phyloP scores from a whole-genome alignment of 2,329 filamentous ascomycete genomes.

The Fusarium chaquense region DNA sequence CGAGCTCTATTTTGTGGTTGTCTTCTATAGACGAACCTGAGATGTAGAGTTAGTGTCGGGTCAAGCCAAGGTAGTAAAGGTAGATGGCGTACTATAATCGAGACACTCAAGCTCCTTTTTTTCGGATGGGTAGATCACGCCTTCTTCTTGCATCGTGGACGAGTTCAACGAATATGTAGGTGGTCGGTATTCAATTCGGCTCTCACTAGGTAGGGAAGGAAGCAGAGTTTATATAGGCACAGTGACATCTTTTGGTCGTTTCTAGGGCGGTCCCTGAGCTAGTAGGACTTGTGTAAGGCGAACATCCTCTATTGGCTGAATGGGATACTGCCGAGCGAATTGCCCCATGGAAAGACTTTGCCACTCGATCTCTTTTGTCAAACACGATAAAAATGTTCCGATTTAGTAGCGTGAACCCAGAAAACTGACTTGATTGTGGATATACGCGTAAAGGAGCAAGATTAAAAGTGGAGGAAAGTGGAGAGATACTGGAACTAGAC shows the following conservation, averaged over 20 bases:
- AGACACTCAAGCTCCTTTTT: background rate
- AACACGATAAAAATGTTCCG: background rate
- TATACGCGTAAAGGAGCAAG: background rate
- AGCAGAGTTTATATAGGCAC: background rate
- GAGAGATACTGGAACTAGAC: background rate
- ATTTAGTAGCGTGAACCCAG: background rate
- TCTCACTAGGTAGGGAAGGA: rapidly evolving
- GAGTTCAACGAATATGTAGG: rapidly evolving
- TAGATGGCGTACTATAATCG: background rate
- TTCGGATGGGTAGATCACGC: rapidly evolving
- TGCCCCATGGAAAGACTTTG: rapidly evolving
- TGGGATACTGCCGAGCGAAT: rapidly evolving
- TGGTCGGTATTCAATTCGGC: background rate
- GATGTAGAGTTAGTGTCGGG: background rate
- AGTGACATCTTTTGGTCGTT: background rate
- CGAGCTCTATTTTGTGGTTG: background rate
- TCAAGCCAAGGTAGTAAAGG: too few relatives aligned
- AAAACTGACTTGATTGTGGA: background rate
- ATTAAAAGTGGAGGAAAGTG: background rate
- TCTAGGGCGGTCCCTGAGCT: background rate
- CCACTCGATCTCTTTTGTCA: background rate
- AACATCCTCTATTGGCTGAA: too few relatives aligned
- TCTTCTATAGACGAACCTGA: background rate
- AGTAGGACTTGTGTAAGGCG: background rate
- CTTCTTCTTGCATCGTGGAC: rapidly evolving